Evolutionary conservation across 106 monocot genomes (phyloP).

Genomic region (Ottelia alismoides): DNA sequence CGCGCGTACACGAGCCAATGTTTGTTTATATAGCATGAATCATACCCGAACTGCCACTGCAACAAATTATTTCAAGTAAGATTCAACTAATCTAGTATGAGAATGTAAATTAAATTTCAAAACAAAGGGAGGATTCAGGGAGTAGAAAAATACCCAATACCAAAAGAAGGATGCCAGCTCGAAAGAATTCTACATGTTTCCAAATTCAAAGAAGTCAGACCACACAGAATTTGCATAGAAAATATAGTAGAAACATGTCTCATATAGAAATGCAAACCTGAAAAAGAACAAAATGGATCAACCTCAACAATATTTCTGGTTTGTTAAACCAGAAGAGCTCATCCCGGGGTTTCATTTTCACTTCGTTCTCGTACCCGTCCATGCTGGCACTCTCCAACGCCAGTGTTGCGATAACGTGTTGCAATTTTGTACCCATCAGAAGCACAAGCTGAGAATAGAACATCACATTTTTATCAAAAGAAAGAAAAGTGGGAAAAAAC

Average conservation of each 20-base stretch:
- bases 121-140: neutral
- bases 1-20: slow-evolving; percentile 78
- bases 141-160: slow-evolving; percentile 70
- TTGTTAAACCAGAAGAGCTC: slow-evolving; percentile 98
- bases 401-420: slow-evolving; percentile 81
- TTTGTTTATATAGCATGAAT: slow-evolving; percentile 84
- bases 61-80: no score
- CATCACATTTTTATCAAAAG: no score
- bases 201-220: neutral
- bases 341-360: slow-evolving; percentile 65
- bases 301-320: slow-evolving; percentile 66
- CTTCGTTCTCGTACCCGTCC: slow-evolving; percentile 20
- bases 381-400: slow-evolving; percentile 65
- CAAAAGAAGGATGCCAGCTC: slow-evolving; percentile 98
- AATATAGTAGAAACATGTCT: neutral
- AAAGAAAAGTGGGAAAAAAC: no score
- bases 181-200: slow-evolving; percentile 74
- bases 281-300: slow-evolving; percentile 98
- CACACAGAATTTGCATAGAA: neutral
- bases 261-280: slow-evolving; percentile 38
- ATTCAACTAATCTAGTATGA: no score
- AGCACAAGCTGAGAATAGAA: slow-evolving; percentile 55
- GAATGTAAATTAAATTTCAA: neutral
- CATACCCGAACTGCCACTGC: slow-evolving; percentile 98
- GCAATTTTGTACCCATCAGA: slow-evolving; percentile 84